These are phyloP conservation scores for Tetrastigma voinierianum DNA, from an alignment of 164 flowering plant species.

Conservation along the genomic window DNA sequence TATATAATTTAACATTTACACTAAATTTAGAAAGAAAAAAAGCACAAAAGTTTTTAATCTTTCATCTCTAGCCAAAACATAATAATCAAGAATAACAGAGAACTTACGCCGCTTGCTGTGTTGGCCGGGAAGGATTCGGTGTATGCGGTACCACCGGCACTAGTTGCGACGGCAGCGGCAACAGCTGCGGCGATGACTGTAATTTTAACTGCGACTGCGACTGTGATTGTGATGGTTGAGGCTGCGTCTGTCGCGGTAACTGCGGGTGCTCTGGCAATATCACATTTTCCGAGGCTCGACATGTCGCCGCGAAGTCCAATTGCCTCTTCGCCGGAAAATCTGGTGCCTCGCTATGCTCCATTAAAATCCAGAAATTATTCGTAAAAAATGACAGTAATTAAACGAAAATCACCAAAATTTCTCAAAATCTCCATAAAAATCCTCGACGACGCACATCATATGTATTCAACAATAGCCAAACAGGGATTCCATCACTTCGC, in stretches of 20 bases:
- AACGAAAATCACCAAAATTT: not conserved
- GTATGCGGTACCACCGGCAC: constrained; percentile 24
- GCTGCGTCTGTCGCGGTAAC: constrained; percentile 18
- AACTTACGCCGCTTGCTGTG: constrained; percentile 17
- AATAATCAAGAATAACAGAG: not conserved
- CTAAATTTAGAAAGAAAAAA: not conserved
- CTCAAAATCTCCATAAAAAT: not conserved
- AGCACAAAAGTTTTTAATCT: not conserved
- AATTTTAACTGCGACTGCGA: constrained; percentile 11
- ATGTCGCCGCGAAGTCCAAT: constrained; percentile 35
- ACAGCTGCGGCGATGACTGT: constrained; percentile 15
- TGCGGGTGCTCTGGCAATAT: constrained; percentile 26
- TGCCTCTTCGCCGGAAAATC: constrained; percentile 37
- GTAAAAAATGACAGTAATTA: not conserved
- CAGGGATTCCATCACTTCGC: too few relatives aligned
- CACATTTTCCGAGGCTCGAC: constrained; percentile 16
- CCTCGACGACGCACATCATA: too few relatives aligned
- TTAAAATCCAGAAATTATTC: not conserved
- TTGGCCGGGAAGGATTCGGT: constrained; percentile 22
- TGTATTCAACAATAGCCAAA: too few relatives aligned
- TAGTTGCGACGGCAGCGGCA: constrained; percentile 15
- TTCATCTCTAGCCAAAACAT: not conserved
- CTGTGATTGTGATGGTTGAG: constrained; percentile 6
- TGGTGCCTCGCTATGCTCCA: constrained; percentile 33
- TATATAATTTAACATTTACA: too few relatives aligned